phyloP scores from a whole-genome alignment of 371 early-diverging fungal genomes.

The Mortierella sp. region DNA sequence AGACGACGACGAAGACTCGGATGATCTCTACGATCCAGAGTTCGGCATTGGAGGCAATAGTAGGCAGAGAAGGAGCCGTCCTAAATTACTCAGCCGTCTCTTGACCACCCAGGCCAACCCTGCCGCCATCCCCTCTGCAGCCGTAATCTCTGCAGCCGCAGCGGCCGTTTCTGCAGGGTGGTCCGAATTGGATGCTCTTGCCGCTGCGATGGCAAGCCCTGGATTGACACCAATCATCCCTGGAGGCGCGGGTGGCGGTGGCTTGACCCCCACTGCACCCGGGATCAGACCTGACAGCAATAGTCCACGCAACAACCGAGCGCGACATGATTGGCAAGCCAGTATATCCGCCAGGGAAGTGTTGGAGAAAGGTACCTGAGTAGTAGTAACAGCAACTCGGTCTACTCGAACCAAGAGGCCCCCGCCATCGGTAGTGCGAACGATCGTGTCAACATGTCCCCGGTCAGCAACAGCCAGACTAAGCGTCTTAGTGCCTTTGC shows the following conservation, averaged over 20 bases:
- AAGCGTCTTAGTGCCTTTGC: not conserved
- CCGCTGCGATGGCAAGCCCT: slow-evolving; percentile 17
- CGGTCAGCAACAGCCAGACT: not conserved
- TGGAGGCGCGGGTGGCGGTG: not conserved
- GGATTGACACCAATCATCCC: not conserved
- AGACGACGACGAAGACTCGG: slow-evolving; percentile 9
- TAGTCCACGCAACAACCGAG: not conserved
- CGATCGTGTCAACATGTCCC: not conserved
- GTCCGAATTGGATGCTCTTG: slow-evolving; percentile 36
- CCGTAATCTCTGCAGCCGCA: slow-evolving; percentile 33
- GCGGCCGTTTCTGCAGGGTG: slow-evolving; percentile 28
- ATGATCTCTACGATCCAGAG: slow-evolving; percentile 43
- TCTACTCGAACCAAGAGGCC: not conserved
- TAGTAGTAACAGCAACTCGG: not conserved
- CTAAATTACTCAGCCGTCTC: not conserved
- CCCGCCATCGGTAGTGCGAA: not conserved
- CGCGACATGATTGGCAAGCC: not conserved
- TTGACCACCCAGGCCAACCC: not conserved
- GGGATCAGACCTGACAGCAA: not conserved
- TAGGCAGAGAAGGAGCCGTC: not conserved
- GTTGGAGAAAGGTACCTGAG: not conserved
- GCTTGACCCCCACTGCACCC: not conserved
- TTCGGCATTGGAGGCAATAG: slow-evolving; percentile 33
- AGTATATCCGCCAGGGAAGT: not conserved
- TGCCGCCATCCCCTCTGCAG: slow-evolving; percentile 20